phyloP scores from a whole-genome alignment of 176 grass and related monocot genomes.

The Ampelocalamus luodianensis region DNA sequence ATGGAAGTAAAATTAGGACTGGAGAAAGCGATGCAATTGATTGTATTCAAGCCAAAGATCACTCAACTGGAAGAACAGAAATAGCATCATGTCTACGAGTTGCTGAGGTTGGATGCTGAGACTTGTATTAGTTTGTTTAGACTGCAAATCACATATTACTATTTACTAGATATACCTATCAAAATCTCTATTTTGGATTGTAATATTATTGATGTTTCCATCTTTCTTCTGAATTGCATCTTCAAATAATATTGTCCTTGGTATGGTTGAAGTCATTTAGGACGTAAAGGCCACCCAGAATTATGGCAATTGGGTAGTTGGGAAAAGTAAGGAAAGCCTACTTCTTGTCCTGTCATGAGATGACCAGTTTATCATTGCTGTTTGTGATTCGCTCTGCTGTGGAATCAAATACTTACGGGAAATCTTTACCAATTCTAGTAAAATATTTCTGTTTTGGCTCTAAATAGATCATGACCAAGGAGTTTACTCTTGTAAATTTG shows the following conservation, averaged over 20 bases:
- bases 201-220: constrained; percentile 19
- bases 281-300: not conserved
- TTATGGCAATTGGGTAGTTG: not conserved
- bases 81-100: constrained; percentile 92
- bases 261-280: constrained; percentile 22
- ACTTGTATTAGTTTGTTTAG: constrained; percentile 36
- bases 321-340: not conserved
- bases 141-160: constrained; percentile 26
- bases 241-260: constrained; percentile 15
- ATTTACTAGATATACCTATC: constrained; percentile 5
- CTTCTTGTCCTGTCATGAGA: not conserved
- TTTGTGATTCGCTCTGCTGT: not conserved
- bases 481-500: not conserved
- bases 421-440: constrained; percentile 18
- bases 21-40: constrained; percentile 69
- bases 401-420: not conserved
- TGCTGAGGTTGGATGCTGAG: constrained; percentile 72
- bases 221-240: not conserved
- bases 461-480: not conserved
- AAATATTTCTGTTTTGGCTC: not conserved
- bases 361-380: not conserved
- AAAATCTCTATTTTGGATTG: constrained; percentile 11
- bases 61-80: constrained; percentile 79
- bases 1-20: constrained; percentile 80
- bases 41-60: constrained; percentile 90